Conservation (phyloP, 140 eudicot genomes). For the Cichorium intybus region DNA sequence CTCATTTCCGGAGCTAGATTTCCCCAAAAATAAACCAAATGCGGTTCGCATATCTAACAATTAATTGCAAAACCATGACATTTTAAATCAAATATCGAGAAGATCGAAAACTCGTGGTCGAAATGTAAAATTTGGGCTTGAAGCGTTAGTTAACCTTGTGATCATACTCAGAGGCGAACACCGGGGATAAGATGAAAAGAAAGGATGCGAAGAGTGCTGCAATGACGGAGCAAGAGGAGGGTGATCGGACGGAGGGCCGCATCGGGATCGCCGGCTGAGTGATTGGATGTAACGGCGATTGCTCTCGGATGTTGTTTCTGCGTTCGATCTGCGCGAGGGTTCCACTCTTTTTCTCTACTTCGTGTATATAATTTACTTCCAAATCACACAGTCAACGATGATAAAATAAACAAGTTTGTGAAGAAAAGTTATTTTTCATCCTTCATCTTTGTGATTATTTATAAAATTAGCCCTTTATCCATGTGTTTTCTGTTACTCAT, state of each 20-base stretch:
- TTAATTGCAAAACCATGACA: not conserved
- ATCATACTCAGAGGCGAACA: slow-evolving; percentile 72
- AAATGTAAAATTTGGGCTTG: not conserved
- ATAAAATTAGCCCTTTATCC: not conserved
- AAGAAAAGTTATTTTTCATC: not conserved
- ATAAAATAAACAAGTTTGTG: not conserved
- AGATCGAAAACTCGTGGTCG: not conserved
- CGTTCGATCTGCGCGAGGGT: slow-evolving; percentile 28
- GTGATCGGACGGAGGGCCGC: slow-evolving; percentile 53
- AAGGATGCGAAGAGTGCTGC: slow-evolving; percentile 35
- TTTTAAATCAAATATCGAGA: slow-evolving; percentile 18
- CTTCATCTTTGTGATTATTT: not conserved
- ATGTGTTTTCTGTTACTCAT: not conserved
- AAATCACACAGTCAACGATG: slow-evolving; percentile 21
- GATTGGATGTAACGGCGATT: slow-evolving; percentile 37
- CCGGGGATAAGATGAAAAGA: slow-evolving; percentile 50
- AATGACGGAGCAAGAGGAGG: slow-evolving; percentile 19
- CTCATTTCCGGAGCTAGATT: slow-evolving; percentile 3
- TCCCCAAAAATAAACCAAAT: slow-evolving; percentile 3
- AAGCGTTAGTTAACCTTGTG: slow-evolving; percentile 45
- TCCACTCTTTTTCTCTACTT: slow-evolving; percentile 16
- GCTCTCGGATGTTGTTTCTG: slow-evolving; percentile 14
- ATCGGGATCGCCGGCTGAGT: slow-evolving; percentile 62
- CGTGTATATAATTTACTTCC: slow-evolving; percentile 23
- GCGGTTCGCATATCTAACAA: slow-evolving; percentile 15